Evolutionary conservation across 2,329 filamentous ascomycete genomes (phyloP), one percentile per base, ranked within the genome.

Genomic region (Penicillium aurantiogriseum): DNA sequence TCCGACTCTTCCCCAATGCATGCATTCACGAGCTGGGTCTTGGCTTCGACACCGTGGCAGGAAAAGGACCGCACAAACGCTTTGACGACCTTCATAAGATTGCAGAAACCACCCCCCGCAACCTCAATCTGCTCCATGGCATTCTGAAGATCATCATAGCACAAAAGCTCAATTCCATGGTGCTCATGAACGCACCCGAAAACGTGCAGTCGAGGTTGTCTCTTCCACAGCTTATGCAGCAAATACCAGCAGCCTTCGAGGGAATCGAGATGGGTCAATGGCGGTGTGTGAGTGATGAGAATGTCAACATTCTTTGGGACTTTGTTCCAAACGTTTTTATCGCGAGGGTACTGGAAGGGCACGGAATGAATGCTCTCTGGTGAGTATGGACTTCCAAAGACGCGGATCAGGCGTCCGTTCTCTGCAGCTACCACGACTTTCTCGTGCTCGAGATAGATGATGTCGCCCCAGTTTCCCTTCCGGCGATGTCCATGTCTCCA

Each of bases 261-360:
- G 9, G 35, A 25, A 27, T 54, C 51, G 5, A 29, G 43, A 23
- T 54, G 51, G 2, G 42, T 29, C 25, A 39, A 48, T 39, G 51
- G 51, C 19, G 51, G 51, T 6, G 43, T 47, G 19, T 54, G 51
- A 17, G 51, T 54, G 35, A 54, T 47, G 42, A 54, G 42, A 19
- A 54, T 39, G 23, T 54, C 51, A 11, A 48, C 3, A 2, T 29
- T n/a, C 15, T 13, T 13, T 5, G 43, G 42, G 8, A 53, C 13
- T 27, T 17, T 15, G 6, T 17, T 19, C 51, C 51, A 54, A 15
- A 47, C 11, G 25, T 47, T 29, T 9, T 47, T 9, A 19, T 13
- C 19, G 2, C 8, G 6, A 15, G 23, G n/a, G 21, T 54, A 54
- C 17, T 54, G 43, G 2, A 54, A 54, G 2, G n/a, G 33, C 13